Evolutionary conservation across 257 asterid species (phyloP).

Genomic region (Fraxinus anomala): DNA sequence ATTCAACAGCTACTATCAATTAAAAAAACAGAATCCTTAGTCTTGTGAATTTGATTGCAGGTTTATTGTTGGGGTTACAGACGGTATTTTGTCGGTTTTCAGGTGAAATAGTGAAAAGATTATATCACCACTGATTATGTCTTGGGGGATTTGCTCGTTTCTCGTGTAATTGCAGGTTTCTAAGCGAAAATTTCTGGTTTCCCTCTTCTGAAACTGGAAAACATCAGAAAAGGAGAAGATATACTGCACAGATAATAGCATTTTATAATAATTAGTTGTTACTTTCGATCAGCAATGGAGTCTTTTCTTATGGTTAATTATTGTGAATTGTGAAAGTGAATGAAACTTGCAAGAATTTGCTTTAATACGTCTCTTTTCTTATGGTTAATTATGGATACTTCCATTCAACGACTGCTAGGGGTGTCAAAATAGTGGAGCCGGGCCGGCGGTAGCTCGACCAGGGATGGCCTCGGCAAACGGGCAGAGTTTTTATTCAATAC

Average conservation of each 20-base stretch:
- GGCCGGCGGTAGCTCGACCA: not conserved
- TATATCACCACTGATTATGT: conserved; percentile 33
- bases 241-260: conserved; percentile 48
- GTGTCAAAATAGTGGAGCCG: not conserved
- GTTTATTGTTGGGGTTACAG: conserved; percentile 81
- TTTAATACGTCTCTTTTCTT: not conserved
- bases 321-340: not conserved
- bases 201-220: conserved; percentile 33
- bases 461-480: not conserved
- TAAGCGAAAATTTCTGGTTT: conserved; percentile 38
- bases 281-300: conserved; percentile 18
- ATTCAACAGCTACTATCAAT: conserved; percentile 84
- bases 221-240: conserved; percentile 21
- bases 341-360: conserved; percentile 7
- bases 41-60: conserved; percentile 93
- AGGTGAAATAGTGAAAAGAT: conserved; percentile 22
- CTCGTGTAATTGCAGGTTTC: conserved; percentile 37
- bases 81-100: conserved; percentile 42
- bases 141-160: conserved; percentile 39
- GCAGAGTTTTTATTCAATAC: not conserved
- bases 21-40: conserved; percentile 62
- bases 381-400: not conserved
- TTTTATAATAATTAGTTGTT: conserved; percentile 30
- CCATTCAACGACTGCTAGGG: not conserved
- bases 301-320: not conserved